These are phyloP conservation scores for Exophiala viscosa DNA, from an alignment of 2,329 filamentous ascomycete species.

Conservation along the genomic window DNA sequence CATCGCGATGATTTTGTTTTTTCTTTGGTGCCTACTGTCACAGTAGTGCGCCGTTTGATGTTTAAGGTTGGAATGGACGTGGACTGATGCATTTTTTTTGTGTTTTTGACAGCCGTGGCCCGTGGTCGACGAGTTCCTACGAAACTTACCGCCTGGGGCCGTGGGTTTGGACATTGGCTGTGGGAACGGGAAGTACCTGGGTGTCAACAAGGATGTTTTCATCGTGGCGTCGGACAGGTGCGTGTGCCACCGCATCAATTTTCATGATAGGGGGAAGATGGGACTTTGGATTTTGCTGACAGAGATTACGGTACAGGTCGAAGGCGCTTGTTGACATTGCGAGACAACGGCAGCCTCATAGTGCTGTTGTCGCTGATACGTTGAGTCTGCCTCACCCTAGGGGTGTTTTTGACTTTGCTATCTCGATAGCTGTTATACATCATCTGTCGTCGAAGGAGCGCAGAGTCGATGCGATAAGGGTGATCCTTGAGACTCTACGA, in stretches of 20 bases:
- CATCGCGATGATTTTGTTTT: too few relatives aligned
- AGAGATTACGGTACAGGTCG: conserved; percentile 43
- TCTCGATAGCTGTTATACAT: conserved; percentile 91
- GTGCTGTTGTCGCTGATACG: conserved; percentile 74
- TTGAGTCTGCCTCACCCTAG: conserved; percentile 74
- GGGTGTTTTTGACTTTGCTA: conserved; percentile 72
- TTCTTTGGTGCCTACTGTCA: too few relatives aligned
- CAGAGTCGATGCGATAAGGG: conserved; percentile 66
- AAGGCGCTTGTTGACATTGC: conserved; percentile 58
- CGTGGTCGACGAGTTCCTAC: conserved; percentile 75
- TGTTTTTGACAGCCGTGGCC: conserved; percentile 71
- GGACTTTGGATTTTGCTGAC: conserved; percentile 16
- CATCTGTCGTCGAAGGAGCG: conserved; percentile 78
- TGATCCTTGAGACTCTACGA: conserved; percentile 65
- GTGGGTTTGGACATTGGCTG: conserved; percentile 90
- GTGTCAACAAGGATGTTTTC: conserved; percentile 71
- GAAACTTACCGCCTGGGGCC: conserved; percentile 61
- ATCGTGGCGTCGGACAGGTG: conserved; percentile 84
- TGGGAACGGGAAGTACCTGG: conserved; percentile 93
- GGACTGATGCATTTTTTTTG: too few relatives aligned
- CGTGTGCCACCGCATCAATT: conserved; percentile 33
- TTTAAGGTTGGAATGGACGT: too few relatives aligned
- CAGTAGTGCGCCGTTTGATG: too few relatives aligned
- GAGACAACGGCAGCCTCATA: conserved; percentile 56
- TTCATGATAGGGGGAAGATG: conserved; percentile 11